Evolutionary conservation across 345 rosid species (phyloP).

Genomic region (Salix suchowensis): DNA sequence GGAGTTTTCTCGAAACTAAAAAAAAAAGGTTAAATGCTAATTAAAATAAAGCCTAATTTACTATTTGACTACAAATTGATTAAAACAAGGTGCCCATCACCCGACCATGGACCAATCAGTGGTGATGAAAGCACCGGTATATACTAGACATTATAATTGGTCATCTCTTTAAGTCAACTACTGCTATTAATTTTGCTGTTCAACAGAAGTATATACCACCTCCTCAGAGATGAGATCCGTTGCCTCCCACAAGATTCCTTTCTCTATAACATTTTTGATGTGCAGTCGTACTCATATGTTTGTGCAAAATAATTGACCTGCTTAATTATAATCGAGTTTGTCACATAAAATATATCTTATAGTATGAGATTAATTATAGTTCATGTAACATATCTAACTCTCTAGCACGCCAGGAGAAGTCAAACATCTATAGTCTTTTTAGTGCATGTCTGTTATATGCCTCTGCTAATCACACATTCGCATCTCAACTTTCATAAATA

Average conservation of each 20-base stretch:
- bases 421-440: no score
- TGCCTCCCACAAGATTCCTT: conserved; percentile 20
- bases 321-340: neutral
- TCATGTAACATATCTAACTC: no score
- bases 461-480: no score
- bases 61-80: neutral
- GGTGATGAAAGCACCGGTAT: conserved; percentile 18
- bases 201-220: conserved; percentile 18
- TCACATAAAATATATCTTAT: no score
- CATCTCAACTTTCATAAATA: no score
- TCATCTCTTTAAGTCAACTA: conserved; percentile 11
- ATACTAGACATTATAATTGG: conserved; percentile 19
- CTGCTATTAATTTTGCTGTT: neutral
- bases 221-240: conserved; percentile 10
- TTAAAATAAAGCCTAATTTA: no score
- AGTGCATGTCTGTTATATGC: no score
- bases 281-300: neutral
- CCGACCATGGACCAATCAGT: neutral
- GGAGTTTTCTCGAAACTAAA: no score
- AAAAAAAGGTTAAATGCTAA: no score
- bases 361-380: no score
- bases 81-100: neutral
- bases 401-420: no score
- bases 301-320: neutral
- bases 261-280: neutral